Evolutionary conservation across 2,329 filamentous ascomycete genomes (phyloP).

Genomic region (Trichophyton simii): DNA sequence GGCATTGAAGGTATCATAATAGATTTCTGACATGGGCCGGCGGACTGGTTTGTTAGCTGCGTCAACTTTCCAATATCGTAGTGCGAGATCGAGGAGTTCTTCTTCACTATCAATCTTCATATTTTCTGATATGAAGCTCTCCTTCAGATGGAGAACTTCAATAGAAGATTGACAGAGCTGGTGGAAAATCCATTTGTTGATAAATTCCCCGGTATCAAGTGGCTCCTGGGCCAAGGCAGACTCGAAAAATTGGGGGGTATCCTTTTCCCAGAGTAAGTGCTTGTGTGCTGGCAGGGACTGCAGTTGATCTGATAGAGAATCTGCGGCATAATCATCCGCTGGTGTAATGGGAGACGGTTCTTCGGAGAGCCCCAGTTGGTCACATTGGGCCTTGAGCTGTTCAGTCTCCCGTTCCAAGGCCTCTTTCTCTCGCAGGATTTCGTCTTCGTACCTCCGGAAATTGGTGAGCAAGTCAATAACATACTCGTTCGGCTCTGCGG

Average conservation of each 20-base stretch:
- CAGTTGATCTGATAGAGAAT: slow-evolving; percentile 3
- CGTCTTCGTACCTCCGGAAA: slow-evolving; percentile 15
- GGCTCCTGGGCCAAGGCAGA: slow-evolving; percentile 7
- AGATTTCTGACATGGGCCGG: background rate
- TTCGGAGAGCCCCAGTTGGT: slow-evolving; percentile 11
- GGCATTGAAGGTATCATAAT: background rate
- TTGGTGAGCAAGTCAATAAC: slow-evolving; percentile 16
- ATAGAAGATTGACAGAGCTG: slow-evolving; percentile 21
- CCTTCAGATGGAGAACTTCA: slow-evolving; percentile 18
- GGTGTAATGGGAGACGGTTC: background rate
- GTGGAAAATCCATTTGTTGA: slow-evolving; percentile 24
- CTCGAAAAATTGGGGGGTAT: slow-evolving; percentile 16
- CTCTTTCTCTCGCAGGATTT: slow-evolving; percentile 17
- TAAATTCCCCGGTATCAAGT: slow-evolving; percentile 15
- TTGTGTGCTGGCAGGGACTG: background rate
- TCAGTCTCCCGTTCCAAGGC: slow-evolving; percentile 13
- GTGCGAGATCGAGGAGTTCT: background rate
- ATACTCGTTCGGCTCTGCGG: slow-evolving; percentile 1
- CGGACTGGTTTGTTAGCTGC: background rate
- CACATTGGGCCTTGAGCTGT: slow-evolving; percentile 15
- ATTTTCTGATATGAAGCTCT: slow-evolving; percentile 13
- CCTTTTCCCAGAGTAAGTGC: slow-evolving; percentile 7
- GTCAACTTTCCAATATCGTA: background rate
- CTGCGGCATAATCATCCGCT: too few relatives aligned
- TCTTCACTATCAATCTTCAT: slow-evolving; percentile 8